phyloP scores from a whole-genome alignment of 768 basidiomycete genomes.

The Rhizopogon rudus region DNA sequence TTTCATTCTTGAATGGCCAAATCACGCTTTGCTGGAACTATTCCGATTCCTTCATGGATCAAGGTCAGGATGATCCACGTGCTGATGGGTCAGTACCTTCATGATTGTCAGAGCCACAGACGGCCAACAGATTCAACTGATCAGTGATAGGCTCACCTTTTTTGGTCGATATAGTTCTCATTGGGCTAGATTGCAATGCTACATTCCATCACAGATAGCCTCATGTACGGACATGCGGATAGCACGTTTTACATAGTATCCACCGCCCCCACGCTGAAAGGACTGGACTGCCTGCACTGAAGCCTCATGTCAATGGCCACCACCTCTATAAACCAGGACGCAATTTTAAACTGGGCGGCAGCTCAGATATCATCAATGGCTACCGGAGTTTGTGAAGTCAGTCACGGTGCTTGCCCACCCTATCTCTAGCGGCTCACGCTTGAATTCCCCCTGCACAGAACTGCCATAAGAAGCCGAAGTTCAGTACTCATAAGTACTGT shows the following conservation, averaged over 20 bases:
- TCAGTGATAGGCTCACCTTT: background rate
- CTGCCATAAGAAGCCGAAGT: conserved; percentile 54
- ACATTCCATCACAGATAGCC: background rate
- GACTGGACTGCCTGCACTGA: background rate
- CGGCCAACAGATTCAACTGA: background rate
- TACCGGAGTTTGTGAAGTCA: conserved; percentile 25
- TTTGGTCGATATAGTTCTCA: background rate
- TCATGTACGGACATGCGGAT: background rate
- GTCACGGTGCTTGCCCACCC: conserved; percentile 3
- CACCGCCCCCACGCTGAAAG: background rate
- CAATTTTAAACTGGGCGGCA: background rate
- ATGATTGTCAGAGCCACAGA: background rate
- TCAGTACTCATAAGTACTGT: conserved; percentile 49
- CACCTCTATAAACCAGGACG: conserved; percentile 1
- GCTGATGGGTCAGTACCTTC: background rate
- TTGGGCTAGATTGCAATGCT: background rate
- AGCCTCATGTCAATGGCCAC: background rate
- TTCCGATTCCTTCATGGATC: background rate
- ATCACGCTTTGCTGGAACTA: background rate
- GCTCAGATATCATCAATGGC: conserved; percentile 18
- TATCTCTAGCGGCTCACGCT: background rate
- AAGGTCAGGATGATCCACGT: background rate
- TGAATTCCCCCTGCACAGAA: conserved; percentile 29
- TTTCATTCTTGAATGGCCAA: background rate
- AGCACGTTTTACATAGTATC: background rate